Base-by-base conservation (phyloP, 192 early-diverging fungal genomes). In the Entomortierella beljakovae region DNA sequence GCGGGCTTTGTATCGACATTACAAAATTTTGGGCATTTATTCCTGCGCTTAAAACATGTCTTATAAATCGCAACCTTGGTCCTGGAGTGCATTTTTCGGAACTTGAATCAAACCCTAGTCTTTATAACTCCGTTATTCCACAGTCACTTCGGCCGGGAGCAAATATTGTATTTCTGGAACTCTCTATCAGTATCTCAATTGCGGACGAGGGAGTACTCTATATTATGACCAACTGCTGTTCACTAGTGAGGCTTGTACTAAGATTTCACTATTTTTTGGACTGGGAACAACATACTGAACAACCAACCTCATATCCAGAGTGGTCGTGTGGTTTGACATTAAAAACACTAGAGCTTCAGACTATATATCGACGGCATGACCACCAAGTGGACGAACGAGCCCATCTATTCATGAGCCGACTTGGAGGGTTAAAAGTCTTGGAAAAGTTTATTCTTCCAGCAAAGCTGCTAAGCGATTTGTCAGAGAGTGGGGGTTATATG, bases 381-480 rank as follows among this genome's bases (percentile, higher is more conserved):
- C 40, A 61, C 11, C 50, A 61, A 25, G 54, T 70, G 29, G 68
- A 70, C 25, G 37, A 55, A n/a, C 48, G 58, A 16, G 32, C 49
- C 20, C 68, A 61, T 25, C n/a, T 26, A 26, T 70, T 70, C 22
- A 61, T 70, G 58, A 46, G 35, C 20, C 68, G 68, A 46, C 38
- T 70, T 22, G 37, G 54, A 26, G 68, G 61, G 6, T 29, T 70
- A 31, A 22, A 33, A 34, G 68, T 55, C 23, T 52, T 70, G 52
- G 50, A 70, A 59, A 53, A 3, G 16, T 31, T 70, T 28, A 34
- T 53, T 7, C 18, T 70, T 11, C 68, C 68, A 8, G 38, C 31
- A 22, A 70, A 70, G 57, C 6, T 70, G 29, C 37, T 70, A 50
- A 61, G 59, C 26, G 68, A 70, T 8, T 37, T 70, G 2, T 70